Evolutionary conservation across 257 asterid species (phyloP), one percentile per base, ranked within the genome.

Genomic region (Lithospermum erythrorhizon): DNA sequence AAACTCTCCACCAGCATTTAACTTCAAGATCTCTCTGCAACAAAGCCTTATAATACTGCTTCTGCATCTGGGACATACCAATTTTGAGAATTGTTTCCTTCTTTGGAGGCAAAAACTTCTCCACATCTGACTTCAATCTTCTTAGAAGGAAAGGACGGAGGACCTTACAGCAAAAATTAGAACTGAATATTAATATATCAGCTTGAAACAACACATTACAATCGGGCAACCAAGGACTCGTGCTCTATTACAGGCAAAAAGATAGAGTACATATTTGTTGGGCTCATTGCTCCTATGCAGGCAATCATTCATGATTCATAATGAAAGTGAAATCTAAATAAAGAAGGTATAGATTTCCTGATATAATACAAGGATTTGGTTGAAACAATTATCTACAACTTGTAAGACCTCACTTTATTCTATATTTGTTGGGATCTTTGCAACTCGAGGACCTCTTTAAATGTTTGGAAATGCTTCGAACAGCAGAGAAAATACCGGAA

Each of bases 1-100:
- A n/a, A n/a, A 66, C 97, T 78, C 99, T 62, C 99, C 99, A 61
- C 99, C 99, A 77, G 99, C 95, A 85, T 93, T 93, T 65, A 80
- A 93, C 99, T 71, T 93, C 99, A 24, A 93, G 85, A 86, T 93
- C 99, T 75, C 89, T 93, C 83, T 93, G 99, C 75, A 93, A 79
- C 81, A 93, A 77, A 68, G 99, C 96, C 75, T 64, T 81, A 23
- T 93, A 93, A 65, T 81, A 89, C 49, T 93, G 87, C 82, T 93
- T 93, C 76, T 93, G 99, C 97, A 93, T 81, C 84, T 93, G 99
- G 67, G 99, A 93, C 99, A 93, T 93, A 27, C 99, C 99, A 63
- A 93, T 97, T 83, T 93, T 93, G 59, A 93, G 97, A 71, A 93
- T 93, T 9, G 99, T 93, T 81, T 93, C 99, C 70, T 93, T 93